A percentile compares a stretch with the other conserved stretches of the same genome.
Evolutionary conservation across 495 filamentous ascomycete genomes (phyloP).

Genomic region (Aspergillus biplanus): DNA sequence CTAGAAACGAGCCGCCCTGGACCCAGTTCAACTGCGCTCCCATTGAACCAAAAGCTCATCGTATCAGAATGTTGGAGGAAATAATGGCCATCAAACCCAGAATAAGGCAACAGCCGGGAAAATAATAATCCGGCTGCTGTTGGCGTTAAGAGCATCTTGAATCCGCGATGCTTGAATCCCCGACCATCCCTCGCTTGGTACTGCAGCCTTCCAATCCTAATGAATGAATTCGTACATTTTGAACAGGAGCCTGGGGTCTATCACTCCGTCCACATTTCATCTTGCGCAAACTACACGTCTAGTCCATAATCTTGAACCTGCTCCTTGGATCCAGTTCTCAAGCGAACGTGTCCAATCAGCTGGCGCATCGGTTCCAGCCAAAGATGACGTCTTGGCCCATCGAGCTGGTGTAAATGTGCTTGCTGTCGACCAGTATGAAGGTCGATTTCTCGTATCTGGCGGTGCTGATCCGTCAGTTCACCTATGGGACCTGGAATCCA

Average conservation of each 20-base stretch:
- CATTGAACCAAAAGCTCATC: no score
- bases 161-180: no score
- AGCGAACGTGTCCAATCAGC: constrained; percentile 39
- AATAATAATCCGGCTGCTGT: no score
- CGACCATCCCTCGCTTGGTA: no score
- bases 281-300: constrained; percentile 64
- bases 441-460: constrained; percentile 78
- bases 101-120: no score
- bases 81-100: no score
- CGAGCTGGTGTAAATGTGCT: constrained; percentile 75
- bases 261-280: constrained; percentile 63
- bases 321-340: constrained; percentile 68
- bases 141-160: no score
- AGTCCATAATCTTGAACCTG: constrained; percentile 61
- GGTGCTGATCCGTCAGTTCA: constrained; percentile 78
- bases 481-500: constrained; percentile 78
- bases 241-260: constrained; percentile 68
- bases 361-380: constrained; percentile 16
- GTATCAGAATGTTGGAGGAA: no score
- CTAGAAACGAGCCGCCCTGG: no score
- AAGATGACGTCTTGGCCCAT: constrained; percentile 61
- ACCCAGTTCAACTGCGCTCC: no score
- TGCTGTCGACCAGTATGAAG: constrained; percentile 75
- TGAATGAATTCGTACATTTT: constrained; percentile 84
- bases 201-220: constrained; percentile 26